These are phyloP conservation scores for Plasmodiophora brassicae DNA, from an alignment of 208 protist genomes.

Conservation along the genomic window DNA sequence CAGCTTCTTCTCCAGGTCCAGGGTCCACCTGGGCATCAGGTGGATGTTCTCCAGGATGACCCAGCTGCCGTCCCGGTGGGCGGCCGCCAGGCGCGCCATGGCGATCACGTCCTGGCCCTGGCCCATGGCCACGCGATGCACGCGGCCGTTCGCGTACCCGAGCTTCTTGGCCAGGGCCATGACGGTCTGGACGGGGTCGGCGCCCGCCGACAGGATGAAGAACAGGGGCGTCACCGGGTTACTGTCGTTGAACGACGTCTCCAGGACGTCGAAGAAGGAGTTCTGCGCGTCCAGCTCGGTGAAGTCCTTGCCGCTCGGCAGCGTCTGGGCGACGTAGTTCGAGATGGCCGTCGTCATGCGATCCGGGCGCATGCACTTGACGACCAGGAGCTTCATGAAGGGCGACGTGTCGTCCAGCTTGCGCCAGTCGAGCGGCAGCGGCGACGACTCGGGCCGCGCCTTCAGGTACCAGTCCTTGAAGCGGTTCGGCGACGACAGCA, in stretches of 20 bases:
- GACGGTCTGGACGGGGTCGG: conserved; percentile 84
- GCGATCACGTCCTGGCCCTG: conserved; percentile 95
- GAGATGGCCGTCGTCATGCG: conserved; percentile 85
- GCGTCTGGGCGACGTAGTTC: not conserved
- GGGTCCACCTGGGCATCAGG: conserved; percentile 90
- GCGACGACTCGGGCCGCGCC: conserved; percentile 65
- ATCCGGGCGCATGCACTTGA: conserved; percentile 87
- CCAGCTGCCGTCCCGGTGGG: conserved; percentile 69
- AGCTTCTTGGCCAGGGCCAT: conserved; percentile 85
- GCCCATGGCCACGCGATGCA: conserved; percentile 92
- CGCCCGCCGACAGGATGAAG: conserved; percentile 97
- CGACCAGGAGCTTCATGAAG: conserved; percentile 86
- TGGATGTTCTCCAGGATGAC: conserved; percentile 97
- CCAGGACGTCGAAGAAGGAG: conserved; percentile 79
- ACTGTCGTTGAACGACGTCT: conserved; percentile 84
- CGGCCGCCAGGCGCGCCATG: conserved; percentile 78
- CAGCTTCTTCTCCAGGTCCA: conserved; percentile 88
- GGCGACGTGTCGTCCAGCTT: conserved; percentile 69
- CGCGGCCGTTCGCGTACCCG: conserved; percentile 83
- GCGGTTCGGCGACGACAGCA: conserved; percentile 64
- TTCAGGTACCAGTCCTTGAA: conserved; percentile 67
- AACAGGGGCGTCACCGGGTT: conserved; percentile 88
- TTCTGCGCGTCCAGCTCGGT: conserved; percentile 52
- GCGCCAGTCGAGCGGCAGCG: conserved; percentile 75
- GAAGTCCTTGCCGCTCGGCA: conserved; percentile 18